phyloP scores from a whole-genome alignment of 2,329 filamentous ascomycete species.

The Fusarium begoniae region DNA sequence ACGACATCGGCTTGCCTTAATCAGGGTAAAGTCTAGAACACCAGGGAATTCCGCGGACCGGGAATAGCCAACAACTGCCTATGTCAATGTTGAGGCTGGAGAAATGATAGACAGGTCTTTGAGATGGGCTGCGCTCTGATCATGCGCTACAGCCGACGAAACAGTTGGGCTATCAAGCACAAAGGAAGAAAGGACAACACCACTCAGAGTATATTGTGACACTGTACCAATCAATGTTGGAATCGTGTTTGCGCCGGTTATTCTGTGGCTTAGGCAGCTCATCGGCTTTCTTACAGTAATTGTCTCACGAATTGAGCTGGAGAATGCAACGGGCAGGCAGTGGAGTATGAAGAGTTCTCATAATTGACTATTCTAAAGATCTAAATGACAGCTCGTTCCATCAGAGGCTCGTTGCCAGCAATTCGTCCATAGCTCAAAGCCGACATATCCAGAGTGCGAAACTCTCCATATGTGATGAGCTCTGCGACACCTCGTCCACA shows the following conservation, averaged over 20 bases:
- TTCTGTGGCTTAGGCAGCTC: background rate
- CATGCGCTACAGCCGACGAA: background rate
- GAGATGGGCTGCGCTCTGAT: background rate
- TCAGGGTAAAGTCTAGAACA: background rate
- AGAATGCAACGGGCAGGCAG: no score
- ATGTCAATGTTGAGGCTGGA: background rate
- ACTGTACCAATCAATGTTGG: no score
- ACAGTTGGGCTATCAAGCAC: no score
- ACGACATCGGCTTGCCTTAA: background rate
- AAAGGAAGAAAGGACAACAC: background rate
- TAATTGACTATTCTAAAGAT: background rate
- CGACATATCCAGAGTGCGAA: slow-evolving; percentile 11
- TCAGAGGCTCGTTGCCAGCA: slow-evolving; percentile 1
- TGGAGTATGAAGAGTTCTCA: background rate
- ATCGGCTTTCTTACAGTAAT: background rate
- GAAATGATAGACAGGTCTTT: background rate
- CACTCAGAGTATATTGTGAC: no score
- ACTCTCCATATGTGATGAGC: slow-evolving; percentile 10
- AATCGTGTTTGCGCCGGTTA: background rate
- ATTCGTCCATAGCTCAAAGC: slow-evolving; percentile 4
- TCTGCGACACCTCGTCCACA: slow-evolving; percentile 14
- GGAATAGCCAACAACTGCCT: background rate
- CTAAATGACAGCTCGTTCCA: background rate
- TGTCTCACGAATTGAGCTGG: background rate
- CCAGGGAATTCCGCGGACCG: background rate